Conservation (phyloP, 2,329 filamentous ascomycete genomes). For the Diaporthe sp. region DNA sequence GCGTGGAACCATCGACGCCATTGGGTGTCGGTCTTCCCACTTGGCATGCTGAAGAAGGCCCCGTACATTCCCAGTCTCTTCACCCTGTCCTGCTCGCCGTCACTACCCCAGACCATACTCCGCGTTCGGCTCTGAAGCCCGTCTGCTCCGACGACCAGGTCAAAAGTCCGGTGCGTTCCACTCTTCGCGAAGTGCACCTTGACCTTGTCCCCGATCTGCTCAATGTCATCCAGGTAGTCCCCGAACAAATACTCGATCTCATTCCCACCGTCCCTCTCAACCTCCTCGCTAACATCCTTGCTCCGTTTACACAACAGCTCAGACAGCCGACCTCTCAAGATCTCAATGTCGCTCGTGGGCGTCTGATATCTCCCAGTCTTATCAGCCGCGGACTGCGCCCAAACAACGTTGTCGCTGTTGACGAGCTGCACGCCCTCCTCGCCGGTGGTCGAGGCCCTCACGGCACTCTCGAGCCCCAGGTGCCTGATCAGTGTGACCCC, state of each 20-base stretch:
- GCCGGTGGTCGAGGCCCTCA: conserved; percentile 48
- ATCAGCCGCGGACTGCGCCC: conserved; percentile 42
- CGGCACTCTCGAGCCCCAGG: conserved; percentile 49
- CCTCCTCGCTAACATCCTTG: conserved; percentile 5
- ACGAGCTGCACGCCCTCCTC: conserved; percentile 54
- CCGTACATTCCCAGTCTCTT: conserved; percentile 45
- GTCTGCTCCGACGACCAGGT: conserved; percentile 66
- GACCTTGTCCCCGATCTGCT: conserved; percentile 40
- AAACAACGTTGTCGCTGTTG: conserved; percentile 40
- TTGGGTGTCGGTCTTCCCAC: conserved; percentile 40
- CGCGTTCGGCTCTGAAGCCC: conserved; percentile 62
- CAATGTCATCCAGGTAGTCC: conserved; percentile 22
- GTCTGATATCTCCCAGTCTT: conserved; percentile 45
- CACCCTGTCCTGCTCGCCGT: conserved; percentile 41
- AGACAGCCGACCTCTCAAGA: conserved; percentile 48
- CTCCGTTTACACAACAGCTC: conserved; percentile 43
- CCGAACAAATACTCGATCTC: conserved; percentile 46
- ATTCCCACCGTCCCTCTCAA: conserved; percentile 35
- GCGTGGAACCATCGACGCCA: conserved; percentile 49
- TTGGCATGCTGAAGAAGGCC: conserved; percentile 54
- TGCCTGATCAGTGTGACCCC: conserved; percentile 52
- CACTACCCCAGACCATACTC: conserved; percentile 46
- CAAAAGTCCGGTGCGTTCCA: conserved; percentile 53
- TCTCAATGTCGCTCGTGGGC: conserved; percentile 49
- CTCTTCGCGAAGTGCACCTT: conserved; percentile 53